Evolutionary conservation across 129 eudicot species (phyloP).

Genomic region (Pulicaria dysenterica): DNA sequence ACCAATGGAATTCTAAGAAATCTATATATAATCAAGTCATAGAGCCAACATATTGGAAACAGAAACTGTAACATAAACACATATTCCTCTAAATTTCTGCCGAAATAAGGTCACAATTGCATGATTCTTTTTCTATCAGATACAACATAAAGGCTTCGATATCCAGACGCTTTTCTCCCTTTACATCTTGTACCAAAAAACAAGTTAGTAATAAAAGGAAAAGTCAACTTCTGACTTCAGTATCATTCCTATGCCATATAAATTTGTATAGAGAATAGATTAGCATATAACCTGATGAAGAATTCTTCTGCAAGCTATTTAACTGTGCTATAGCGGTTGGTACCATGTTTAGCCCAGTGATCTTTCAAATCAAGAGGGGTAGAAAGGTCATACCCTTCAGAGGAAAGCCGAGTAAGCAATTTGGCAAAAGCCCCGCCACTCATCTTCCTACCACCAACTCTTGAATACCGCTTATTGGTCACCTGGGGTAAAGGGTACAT

Average conservation of each 20-base stretch:
- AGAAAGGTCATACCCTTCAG: conserved; percentile 69
- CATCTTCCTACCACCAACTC: conserved; percentile 75
- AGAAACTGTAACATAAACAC: background rate
- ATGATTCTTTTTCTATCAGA: conserved; percentile 22
- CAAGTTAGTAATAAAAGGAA: background rate
- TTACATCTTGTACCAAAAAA: background rate
- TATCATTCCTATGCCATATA: background rate
- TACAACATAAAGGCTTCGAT: conserved; percentile 9
- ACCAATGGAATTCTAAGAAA: background rate
- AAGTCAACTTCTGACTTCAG: background rate
- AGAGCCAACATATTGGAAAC: background rate
- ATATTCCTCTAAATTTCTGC: background rate
- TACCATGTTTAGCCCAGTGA: conserved; percentile 78
- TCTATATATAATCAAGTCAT: background rate
- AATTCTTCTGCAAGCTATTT: conserved; percentile 40
- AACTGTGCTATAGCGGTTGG: conserved; percentile 59
- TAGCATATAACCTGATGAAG: background rate
- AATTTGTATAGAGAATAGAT: background rate
- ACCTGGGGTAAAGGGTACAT: conserved; percentile 66
- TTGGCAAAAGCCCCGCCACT: conserved; percentile 67
- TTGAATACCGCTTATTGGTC: conserved; percentile 54
- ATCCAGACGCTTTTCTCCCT: conserved; percentile 2
- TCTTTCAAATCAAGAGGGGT: conserved; percentile 68
- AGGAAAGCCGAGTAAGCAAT: conserved; percentile 59
- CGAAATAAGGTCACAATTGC: conserved; percentile 13